Conservation (phyloP, 495 filamentous ascomycete species). For the Neurospora africana region DNA sequence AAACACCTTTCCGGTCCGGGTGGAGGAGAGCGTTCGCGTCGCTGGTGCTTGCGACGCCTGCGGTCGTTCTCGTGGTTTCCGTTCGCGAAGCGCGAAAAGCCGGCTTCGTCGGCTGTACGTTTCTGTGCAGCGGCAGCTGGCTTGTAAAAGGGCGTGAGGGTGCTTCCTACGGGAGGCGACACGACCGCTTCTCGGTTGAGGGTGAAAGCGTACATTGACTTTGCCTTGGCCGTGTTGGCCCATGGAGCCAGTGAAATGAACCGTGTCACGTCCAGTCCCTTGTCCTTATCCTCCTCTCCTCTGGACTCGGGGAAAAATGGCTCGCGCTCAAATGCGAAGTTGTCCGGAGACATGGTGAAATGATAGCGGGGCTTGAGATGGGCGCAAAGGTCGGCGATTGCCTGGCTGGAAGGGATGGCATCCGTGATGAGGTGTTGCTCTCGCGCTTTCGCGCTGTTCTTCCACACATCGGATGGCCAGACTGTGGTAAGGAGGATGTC, state of each 20-base stretch:
- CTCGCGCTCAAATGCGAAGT: conserved; percentile 77
- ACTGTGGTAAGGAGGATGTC: conserved; percentile 79
- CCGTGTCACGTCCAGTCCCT: conserved; percentile 54
- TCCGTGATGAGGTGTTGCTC: conserved; percentile 35
- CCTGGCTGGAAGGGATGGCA: conserved; percentile 25
- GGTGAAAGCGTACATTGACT: conserved; percentile 84
- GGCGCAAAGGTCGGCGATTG: conserved; percentile 63
- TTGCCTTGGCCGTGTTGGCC: conserved; percentile 61
- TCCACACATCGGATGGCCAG: conserved; percentile 68
- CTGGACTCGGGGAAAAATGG: conserved; percentile 63
- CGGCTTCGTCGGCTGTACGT: conserved; percentile 46
- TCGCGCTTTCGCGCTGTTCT: conserved; percentile 35
- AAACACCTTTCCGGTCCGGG: conserved; percentile 75
- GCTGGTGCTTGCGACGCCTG: conserved; percentile 47
- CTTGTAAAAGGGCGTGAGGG: conserved; percentile 53
- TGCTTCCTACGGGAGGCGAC: conserved; percentile 54
- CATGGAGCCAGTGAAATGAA: conserved; percentile 80
- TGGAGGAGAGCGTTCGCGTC: conserved; percentile 37
- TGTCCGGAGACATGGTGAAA: conserved; percentile 53
- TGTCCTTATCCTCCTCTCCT: conserved; percentile 19
- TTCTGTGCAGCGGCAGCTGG: conserved; percentile 33
- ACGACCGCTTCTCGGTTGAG: conserved; percentile 50
- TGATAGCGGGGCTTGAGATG: conserved; percentile 80
- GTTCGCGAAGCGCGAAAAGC: conserved; percentile 58
- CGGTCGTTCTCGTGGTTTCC: conserved; percentile 43